These are phyloP conservation scores for Casuarina glauca DNA, from an alignment of 306 rosid species.

Conservation along the genomic window DNA sequence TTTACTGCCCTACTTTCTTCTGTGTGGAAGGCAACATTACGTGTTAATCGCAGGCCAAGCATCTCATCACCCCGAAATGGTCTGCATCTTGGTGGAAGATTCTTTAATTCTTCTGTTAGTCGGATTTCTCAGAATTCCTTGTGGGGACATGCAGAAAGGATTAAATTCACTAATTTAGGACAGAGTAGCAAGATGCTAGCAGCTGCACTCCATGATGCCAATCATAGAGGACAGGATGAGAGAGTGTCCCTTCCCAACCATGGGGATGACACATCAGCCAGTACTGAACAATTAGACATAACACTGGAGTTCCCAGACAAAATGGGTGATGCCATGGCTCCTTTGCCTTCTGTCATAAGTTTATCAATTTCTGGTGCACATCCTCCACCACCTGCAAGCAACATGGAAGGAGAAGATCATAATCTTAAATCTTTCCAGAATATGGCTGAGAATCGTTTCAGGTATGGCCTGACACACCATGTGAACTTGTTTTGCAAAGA, in stretches of 20 bases:
- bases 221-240: conserved; percentile 43
- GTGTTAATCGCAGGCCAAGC: conserved; percentile 39
- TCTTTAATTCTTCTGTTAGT: conserved; percentile 41
- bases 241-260: conserved; percentile 43
- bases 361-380: conserved; percentile 58
- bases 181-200: conserved; percentile 62
- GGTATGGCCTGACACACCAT: conserved; percentile 49
- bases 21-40: conserved; percentile 66
- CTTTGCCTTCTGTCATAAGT: conserved; percentile 66
- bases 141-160: conserved; percentile 56
- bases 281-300: conserved; percentile 58
- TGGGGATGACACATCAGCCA: conserved; percentile 26
- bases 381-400: conserved; percentile 28
- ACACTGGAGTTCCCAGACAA: conserved; percentile 59
- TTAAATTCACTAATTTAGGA: conserved; percentile 45
- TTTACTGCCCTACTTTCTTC: conserved; percentile 78
- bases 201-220: conserved; percentile 63
- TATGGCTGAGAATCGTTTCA: conserved; percentile 79
- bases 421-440: conserved; percentile 39
- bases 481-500: conserved; percentile 11
- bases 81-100: conserved; percentile 51
- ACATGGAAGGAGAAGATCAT: conserved; percentile 37
- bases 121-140: conserved; percentile 48
- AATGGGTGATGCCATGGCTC: conserved; percentile 34
- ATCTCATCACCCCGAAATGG: conserved; percentile 49